Evolutionary conservation across 2,329 filamentous ascomycete genomes (phyloP), one percentile per base, ranked within the genome.

Genomic region (Phaeosphaeria sp.): DNA sequence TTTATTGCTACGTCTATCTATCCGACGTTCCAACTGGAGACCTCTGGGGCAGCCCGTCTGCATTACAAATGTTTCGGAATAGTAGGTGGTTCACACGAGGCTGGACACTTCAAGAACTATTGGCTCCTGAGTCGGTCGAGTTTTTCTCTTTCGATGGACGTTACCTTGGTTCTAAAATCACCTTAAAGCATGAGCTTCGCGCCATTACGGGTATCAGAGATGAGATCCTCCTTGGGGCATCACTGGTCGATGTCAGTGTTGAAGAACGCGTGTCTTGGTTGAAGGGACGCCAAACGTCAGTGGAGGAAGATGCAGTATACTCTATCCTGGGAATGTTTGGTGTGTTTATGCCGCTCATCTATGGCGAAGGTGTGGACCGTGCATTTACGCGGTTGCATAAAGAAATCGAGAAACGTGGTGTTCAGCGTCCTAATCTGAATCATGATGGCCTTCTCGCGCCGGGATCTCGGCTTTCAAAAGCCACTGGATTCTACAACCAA

Each of bases 181-280:
- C 46, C 8, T 11, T 36, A 18, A 21, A 45, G 44, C 27, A 44
- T 27, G 53, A 53, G 17, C 44, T 18, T 47, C 51, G 56, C n/a
- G 59, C 55, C 18, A 53, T 43, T 30, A 63, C 55, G 15, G 33
- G 51, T 7, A 57, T 60, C 24, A 15, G 18, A 8, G 36, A 45
- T 2, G 21, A 53, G 21, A 55, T 45, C 33, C 54, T 60, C 18
- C 49, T 6, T 33, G 57, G 57, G 24, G 47, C 21, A 20, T 33
- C 57, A 18, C 44, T 57, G 21, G 15, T 39, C 15, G 30, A 43
- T 17, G 50, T 60, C 36, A 63, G 43, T 25, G 50, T 64, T 25
- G 42, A 52, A 13, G 54, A 56, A 17, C 54, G 54, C 18, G 44
- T 65, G 44, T 59, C 46, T 11, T 71, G 67, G 67, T 49, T 58